Evolutionary conservation across 2,329 filamentous ascomycete species (phyloP), one percentile per base, ranked within the genome.

Genomic region (Penicillium aurantiogriseum): DNA sequence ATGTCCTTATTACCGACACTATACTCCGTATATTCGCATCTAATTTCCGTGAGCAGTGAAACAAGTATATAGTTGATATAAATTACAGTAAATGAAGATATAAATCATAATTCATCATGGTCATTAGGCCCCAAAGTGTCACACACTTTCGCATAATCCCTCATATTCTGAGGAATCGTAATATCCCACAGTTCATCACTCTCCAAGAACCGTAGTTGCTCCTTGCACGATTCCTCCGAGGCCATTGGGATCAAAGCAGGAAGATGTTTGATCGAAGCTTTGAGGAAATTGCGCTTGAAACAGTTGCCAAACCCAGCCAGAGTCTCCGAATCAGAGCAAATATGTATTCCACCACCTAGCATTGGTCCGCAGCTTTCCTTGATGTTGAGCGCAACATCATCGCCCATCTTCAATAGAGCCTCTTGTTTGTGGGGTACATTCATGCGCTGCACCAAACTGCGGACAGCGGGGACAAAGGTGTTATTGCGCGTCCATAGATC

Each of bases 401-500:
- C 71, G 46, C 70, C 71, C 63, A 73, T 67, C 46, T 70, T 67
- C 25, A 72, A 46, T 44, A 73, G 59, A 19, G 65, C 65, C 10
- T 66, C 67, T 51, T 73, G 69, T 38, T 72, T 62, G 13, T 67
- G 67, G 10, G 67, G 69, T 15, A 68, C 61, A 29, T 72, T 64
- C 57, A 72, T 62, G 47, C 67, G 65, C n/a, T 60, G 63, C 64
- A 71, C 68, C 15, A 72, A 50, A 50, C 62, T 69, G 57, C 69
- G 71, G n/a, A 72, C 70, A n/a, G 71, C 71, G 25, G 70, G 70
- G 8, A 72, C 66, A 54, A 72, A 73, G 39, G 69, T 67, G 56
- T 72, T 69, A 56, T 72, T 72, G 54, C 70, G 70, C n/a, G 70
- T 72, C 70, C 71, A 73, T 39, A 72, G 67, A 40, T 73, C 71